These are phyloP conservation scores for Eucalyptus coolabah DNA, from an alignment of 345 rosid species.

Conservation along the genomic window DNA sequence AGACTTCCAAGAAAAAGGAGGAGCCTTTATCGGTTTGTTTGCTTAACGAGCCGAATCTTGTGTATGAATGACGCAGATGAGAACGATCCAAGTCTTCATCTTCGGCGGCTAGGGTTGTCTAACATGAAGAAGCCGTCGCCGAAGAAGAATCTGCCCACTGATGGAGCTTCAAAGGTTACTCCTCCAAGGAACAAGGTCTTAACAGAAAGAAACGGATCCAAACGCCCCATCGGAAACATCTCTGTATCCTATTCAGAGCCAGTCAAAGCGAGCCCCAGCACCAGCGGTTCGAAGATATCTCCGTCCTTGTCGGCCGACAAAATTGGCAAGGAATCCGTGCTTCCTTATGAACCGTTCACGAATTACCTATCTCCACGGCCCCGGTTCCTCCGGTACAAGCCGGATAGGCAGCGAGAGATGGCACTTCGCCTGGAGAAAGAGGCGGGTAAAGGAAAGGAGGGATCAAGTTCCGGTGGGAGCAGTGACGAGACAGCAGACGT, in stretches of 20 bases:
- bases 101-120: background rate
- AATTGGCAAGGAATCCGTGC: background rate
- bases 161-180: background rate
- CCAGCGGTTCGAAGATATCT: background rate
- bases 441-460: background rate
- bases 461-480: background rate
- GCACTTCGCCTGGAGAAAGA: slow-evolving; percentile 3
- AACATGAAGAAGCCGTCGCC: background rate
- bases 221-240: background rate
- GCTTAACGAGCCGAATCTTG: background rate
- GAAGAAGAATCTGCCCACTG: background rate
- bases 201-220: slow-evolving; percentile 18
- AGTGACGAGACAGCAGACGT: background rate
- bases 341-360: slow-evolving; percentile 11
- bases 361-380: slow-evolving; percentile 33
- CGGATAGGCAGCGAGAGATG: slow-evolving; percentile 19
- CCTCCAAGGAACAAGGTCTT: slow-evolving; percentile 19
- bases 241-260: background rate
- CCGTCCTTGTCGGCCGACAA: background rate
- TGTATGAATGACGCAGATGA: slow-evolving; percentile 8
- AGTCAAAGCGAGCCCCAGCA: background rate
- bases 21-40: background rate
- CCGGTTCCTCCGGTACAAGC: slow-evolving; percentile 26
- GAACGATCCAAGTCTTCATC: slow-evolving; percentile 1
- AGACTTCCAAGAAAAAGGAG: background rate